Percentiles rank a stretch among this genome's conserved stretches.
Conservation (phyloP, 202 grass and related monocot genomes). For the Setaria viridis region DNA sequence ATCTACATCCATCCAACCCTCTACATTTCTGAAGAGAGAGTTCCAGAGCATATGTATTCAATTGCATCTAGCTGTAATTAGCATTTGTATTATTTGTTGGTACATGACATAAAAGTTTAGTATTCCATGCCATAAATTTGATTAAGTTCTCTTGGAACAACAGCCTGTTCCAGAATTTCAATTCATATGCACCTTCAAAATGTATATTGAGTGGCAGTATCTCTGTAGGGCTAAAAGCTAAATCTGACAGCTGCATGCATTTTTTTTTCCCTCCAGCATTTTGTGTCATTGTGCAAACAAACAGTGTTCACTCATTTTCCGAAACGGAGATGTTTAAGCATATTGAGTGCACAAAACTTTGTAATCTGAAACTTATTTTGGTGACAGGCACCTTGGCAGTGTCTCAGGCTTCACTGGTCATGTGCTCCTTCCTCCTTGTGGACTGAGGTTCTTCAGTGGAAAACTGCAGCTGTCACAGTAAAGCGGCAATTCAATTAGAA, state of each 20-base stretch:
- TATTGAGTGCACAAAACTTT: neutral
- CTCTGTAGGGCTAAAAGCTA: constrained; percentile 17
- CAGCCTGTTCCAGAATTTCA: neutral
- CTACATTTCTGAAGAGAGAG: constrained; percentile 28
- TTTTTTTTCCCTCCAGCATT: constrained; percentile 15
- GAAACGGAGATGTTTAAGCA: constrained; percentile 5
- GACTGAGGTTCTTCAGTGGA: neutral
- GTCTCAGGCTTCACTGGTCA: neutral
- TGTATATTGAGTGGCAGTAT: constrained; percentile 5
- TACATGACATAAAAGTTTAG: constrained; percentile 5
- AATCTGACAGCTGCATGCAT: constrained; percentile 12
- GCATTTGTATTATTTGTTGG: constrained; percentile 18
- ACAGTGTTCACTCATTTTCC: neutral
- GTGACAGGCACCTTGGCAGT: constrained; percentile 42
- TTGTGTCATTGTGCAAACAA: neutral
- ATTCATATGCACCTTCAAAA: neutral
- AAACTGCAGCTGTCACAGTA: neutral
- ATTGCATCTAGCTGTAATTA: constrained; percentile 24
- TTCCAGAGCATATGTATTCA: constrained; percentile 23
- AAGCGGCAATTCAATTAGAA: neutral
- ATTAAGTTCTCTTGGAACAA: constrained; percentile 21
- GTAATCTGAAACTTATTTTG: constrained; percentile 22
- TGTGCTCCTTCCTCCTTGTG: neutral
- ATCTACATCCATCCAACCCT: constrained; percentile 16
- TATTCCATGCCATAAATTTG: neutral